Evolutionary conservation across 2,329 filamentous ascomycete genomes (phyloP), one percentile per base, ranked within the genome.

Genomic region (Xylaria sp.): DNA sequence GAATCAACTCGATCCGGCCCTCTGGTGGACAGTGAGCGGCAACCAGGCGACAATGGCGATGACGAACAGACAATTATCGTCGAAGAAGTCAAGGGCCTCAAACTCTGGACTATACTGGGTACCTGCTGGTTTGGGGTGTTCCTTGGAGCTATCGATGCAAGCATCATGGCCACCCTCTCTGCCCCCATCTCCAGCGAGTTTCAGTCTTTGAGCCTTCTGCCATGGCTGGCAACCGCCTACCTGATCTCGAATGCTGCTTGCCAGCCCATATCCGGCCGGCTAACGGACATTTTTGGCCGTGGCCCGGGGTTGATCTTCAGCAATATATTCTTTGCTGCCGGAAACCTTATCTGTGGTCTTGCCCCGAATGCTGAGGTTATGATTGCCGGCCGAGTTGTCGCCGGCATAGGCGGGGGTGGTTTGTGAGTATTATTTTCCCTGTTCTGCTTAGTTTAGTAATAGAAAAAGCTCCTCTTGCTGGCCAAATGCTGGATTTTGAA

Each of bases 221-320:
- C 93, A 0, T 97, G 94, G 94, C 88, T 97, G 7, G 94, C 93
- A 0, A 92, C 92, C 0, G 90, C 92, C 22, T 97, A 97, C 77
- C 86, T 97, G 31, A 94, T 97, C 74, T 91, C 93, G 71, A 97
- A 95, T 77, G 92, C 94, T 1, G 93, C 93, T 0, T 92, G 89
- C 73, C 94, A 97, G 77, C 94, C 94, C 13, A 85, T 97, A 22
- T 93, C 91, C 9, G 94, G 94, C 5, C 89, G 93, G 5, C 79
- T 97, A 66, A 97, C 94, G 0, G 94, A 97, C 77, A 96, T 97
- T 56, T 96, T 96, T 75, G 92, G 91, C 11, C 88, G 94, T 5
- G 87, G 92, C 0, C 89, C 90, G 0, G 94, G 94, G 0, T 81
- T 97, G 2, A 82, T 96, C 11, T 89, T 95, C 68, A 92, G 90